phyloP scores from a whole-genome alignment of 2,329 filamentous ascomycete genomes.

The Diplodia seriata region DNA sequence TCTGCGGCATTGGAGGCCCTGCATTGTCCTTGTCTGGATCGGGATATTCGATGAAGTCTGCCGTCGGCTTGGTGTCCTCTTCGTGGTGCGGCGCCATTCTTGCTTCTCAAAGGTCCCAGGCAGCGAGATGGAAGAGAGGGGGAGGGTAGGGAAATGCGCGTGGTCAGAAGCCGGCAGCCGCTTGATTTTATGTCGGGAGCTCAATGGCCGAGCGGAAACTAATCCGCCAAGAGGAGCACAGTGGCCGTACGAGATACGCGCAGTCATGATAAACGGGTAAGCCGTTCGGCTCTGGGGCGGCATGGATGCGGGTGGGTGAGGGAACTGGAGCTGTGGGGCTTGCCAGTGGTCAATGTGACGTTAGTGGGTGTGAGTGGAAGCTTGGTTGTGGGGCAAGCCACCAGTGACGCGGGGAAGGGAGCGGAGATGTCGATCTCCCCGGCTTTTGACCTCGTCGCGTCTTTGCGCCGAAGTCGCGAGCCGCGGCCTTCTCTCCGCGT shows the following conservation, averaged over 20 bases:
- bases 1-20: conserved; percentile 6
- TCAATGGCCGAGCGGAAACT: conserved; percentile 7
- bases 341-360: not conserved
- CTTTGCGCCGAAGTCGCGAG: conserved; percentile 2
- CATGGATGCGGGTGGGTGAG: too few relatives aligned
- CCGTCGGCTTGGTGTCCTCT: conserved; percentile 18
- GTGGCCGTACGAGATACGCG: conserved; percentile 16
- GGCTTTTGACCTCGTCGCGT: not conserved
- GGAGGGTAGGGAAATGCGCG: not conserved
- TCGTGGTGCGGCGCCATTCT: conserved; percentile 7
- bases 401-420: conserved; percentile 17
- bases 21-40: conserved; percentile 6
- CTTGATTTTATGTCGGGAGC: conserved; percentile 5
- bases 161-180: not conserved
- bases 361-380: not conserved
- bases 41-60: conserved; percentile 27
- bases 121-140: too few relatives aligned
- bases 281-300: conserved; percentile 1
- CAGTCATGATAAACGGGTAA: conserved; percentile 7
- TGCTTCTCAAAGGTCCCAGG: too few relatives aligned
- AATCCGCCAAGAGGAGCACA: conserved; percentile 2
- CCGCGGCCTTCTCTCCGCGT: conserved; percentile 23
- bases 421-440: conserved; percentile 14
- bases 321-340: not conserved
- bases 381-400: too few relatives aligned